phyloP scores from a whole-genome alignment of 2,329 filamentous ascomycete genomes.

The Fusarium dlaminii region DNA sequence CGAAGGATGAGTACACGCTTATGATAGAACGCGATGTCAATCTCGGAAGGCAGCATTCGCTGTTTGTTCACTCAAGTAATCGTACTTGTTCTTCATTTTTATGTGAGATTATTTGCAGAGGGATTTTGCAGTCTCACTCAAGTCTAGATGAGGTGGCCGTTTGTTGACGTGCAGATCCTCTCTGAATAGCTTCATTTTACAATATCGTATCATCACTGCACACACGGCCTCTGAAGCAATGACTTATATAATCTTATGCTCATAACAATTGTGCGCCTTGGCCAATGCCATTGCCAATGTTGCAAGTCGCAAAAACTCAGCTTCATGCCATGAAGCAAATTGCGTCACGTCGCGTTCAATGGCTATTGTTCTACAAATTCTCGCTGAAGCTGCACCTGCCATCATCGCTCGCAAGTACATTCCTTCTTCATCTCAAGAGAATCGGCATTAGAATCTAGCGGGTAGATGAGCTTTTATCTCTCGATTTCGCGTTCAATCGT shows the following conservation, averaged over 20 bases:
- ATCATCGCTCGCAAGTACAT: rapidly evolving
- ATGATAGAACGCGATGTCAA: neutral
- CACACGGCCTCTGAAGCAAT: rapidly evolving
- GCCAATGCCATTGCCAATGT: rapidly evolving
- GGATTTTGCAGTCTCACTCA: too few relatives aligned
- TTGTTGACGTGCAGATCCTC: too few relatives aligned
- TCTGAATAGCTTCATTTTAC: neutral
- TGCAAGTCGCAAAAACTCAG: rapidly evolving
- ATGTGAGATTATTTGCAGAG: rapidly evolving
- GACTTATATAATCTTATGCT: rapidly evolving
- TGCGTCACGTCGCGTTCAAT: rapidly evolving
- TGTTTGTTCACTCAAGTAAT: rapidly evolving
- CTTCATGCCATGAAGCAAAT: rapidly evolving
- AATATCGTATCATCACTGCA: rapidly evolving
- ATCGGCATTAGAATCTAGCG: too few relatives aligned
- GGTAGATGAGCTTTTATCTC: neutral
- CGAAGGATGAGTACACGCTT: rapidly evolving
- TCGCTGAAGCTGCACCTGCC: rapidly evolving
- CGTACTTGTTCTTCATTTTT: rapidly evolving
- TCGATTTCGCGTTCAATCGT: rapidly evolving
- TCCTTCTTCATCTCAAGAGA: rapidly evolving
- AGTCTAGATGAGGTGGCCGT: rapidly evolving
- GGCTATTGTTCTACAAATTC: rapidly evolving
- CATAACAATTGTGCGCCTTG: rapidly evolving
- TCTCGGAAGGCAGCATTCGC: neutral